Evolutionary conservation across 1,284 basidiomycete genomes (phyloP).

Genomic region (Cutaneotrichosporon dermatis): DNA sequence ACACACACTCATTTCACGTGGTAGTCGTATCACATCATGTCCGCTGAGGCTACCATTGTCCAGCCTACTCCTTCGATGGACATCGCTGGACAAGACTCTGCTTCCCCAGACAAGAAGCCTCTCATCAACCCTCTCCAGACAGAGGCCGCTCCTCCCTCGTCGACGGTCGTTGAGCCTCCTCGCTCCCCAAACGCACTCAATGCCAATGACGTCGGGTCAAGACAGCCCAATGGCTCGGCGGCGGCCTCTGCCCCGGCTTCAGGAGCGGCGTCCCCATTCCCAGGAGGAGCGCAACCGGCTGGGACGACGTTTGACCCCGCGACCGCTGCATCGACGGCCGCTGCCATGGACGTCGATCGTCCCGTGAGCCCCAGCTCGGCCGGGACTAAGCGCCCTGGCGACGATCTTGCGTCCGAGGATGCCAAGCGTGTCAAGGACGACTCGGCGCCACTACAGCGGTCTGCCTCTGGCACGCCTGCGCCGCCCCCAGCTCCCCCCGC

Average conservation of each 20-base stretch:
- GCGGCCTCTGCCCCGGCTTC: slow-evolving; percentile 5
- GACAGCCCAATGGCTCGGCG: slow-evolving; percentile 7
- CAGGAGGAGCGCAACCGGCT: slow-evolving; percentile 13
- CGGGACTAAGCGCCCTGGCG: slow-evolving; percentile 38
- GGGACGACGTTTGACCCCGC: slow-evolving; percentile 18
- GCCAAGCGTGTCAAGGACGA: slow-evolving; percentile 38
- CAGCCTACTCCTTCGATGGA: not conserved
- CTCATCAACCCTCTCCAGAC: slow-evolving; percentile 37
- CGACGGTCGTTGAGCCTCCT: slow-evolving; percentile 37
- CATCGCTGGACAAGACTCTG: too few species aligned
- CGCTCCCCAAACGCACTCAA: slow-evolving; percentile 18
- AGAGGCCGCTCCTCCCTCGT: slow-evolving; percentile 26
- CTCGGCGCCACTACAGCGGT: not conserved
- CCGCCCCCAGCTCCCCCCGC: not conserved
- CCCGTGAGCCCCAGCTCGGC: slow-evolving; percentile 10
- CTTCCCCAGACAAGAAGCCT: slow-evolving; percentile 23
- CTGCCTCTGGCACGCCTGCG: not conserved
- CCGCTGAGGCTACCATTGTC: slow-evolving; percentile 9
- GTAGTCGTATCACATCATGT: slow-evolving; percentile 6
- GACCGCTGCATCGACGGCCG: not conserved
- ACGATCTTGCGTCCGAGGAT: slow-evolving; percentile 30
- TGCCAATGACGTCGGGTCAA: not conserved
- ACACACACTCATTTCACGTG: not conserved
- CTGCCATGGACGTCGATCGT: slow-evolving; percentile 27
- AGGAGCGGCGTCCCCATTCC: slow-evolving; percentile 7